Evolutionary conservation across 345 rosid genomes (phyloP).

Genomic region (Pugionium cornutum): DNA sequence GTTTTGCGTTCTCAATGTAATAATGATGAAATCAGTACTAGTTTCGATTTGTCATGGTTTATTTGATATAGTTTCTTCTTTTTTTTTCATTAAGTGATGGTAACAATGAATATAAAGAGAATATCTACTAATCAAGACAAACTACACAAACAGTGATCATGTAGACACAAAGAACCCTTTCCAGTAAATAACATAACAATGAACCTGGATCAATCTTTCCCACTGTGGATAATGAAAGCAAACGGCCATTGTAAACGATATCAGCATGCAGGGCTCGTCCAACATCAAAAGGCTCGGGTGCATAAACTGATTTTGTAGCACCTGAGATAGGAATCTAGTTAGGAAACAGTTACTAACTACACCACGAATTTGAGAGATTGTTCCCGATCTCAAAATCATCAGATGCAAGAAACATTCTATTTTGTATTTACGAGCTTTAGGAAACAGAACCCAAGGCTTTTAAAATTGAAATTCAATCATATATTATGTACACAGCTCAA

Average conservation of each 20-base stretch:
- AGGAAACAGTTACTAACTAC: not conserved
- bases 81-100: not conserved
- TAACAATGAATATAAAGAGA: not conserved
- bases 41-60: not conserved
- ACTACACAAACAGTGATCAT: conserved; percentile 6
- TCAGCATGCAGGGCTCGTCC: conserved; percentile 76
- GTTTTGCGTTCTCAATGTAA: not conserved
- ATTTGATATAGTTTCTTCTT: not conserved
- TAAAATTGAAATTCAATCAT: too few relatives aligned
- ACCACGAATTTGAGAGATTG: too few relatives aligned
- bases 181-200: conserved; percentile 29
- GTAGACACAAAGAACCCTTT: conserved; percentile 16
- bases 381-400: too few relatives aligned
- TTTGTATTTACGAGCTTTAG: too few relatives aligned
- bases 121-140: conserved; percentile 4
- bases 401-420: too few relatives aligned
- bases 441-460: too few relatives aligned
- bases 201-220: conserved; percentile 85
- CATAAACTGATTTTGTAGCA: conserved; percentile 83
- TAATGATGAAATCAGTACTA: not conserved
- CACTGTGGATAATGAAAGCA: conserved; percentile 58
- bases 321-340: conserved; percentile 52
- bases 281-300: conserved; percentile 94
- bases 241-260: conserved; percentile 51
- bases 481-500: too few relatives aligned